Base-by-base conservation (phyloP, 225 moss, liverwort and hornwort genomes). In the Pseudoscleropodium purum region DNA sequence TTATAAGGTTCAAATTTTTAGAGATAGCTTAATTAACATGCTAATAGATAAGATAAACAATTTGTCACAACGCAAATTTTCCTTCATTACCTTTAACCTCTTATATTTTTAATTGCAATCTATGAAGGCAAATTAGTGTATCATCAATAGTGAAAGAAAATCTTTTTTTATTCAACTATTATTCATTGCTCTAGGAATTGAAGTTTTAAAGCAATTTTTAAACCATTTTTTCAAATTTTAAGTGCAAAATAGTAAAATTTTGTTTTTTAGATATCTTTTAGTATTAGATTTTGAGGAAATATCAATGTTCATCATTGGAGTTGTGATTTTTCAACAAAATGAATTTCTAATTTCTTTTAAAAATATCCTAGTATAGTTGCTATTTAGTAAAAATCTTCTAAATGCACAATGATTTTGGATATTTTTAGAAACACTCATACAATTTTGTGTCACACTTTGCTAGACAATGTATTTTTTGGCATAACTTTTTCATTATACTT, bases 351-450 rank as follows among this genome's bases (percentile, higher is more conserved):
- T 37, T 54, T 30, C 0, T 52, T 36, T 24, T 36, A 0, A 24
- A 52, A 18, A 11, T 6, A 1, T 49, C 5, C 1, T 13, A 13
- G 2, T 7, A 1, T 33, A 49, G 12, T 20, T 75, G 6, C 0
- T 49, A 74, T 29, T 10, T 6, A 10, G 2, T 43, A 73, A 9
- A 17, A 30, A 47, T 18, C 18, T 0, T 30, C 0, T 18, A 11
- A 18, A 2, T 31, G 4, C 6, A 18, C 0, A 0, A 47, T 10
- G 29, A 31, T 75, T 31, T 1, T 4, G 2, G 11, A 47, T 18
- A 31, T 15, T 47, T 57, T 31, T 9, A 47, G 6, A 47, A 45
- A 31, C 4, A 18, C 18, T 31, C 31, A 2, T 31, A 75, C 2
- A 30, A 31, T 31, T 47, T 47, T 30, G 4, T 2, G 0, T 18